Evolutionary conservation across 805 yeast genomes (phyloP), one percentile per base, ranked within the genome.

Genomic region (Ogataea saltuana): DNA sequence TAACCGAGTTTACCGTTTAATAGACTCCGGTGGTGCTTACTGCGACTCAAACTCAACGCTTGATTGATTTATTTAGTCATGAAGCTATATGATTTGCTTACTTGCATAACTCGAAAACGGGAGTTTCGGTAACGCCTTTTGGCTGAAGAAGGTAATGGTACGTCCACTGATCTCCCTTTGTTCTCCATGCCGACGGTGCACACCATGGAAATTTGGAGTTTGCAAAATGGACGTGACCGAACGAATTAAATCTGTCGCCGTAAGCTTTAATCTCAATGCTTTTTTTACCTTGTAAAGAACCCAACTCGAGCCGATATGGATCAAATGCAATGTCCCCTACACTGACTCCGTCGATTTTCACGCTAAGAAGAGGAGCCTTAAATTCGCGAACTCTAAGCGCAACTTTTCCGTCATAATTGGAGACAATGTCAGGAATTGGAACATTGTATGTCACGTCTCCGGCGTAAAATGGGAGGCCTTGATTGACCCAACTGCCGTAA

Each of bases 391-490:
- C 23, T 17, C 46, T 25, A 36, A 42, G 16, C 10, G 10, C 12
- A 16, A 29, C 29, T 11, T 15, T 20, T 13, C 37, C 34, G 11
- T 29, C 43, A 21, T n/a, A 27, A 4, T 18, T 18, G 6, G 42
- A 17, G 18, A 21, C 29, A 10, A 7, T 11, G 19, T 37, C 28
- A n/a, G 44, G 33, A 30, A 44, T 35, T 16, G 44, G 45, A 20
- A 44, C 23, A 6, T 40, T 12, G 33, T 44, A 44, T n/a, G 25
- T 33, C 11, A 44, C 33, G 32, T 44, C 33, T 26, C 47, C 47
- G 11, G 40, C 47, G 28, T 44, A 44, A 31, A 45, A 45, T 21
- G 48, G 45, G 11, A 45, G 33, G 17, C 48, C 48, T 31, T 45
- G 48, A n/a, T 36, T n/a, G 19, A 32, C 33, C 38, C 41, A 45